Base-by-base conservation (phyloP, 192 early-diverging fungal genomes). In the Geranomyces michiganensis region DNA sequence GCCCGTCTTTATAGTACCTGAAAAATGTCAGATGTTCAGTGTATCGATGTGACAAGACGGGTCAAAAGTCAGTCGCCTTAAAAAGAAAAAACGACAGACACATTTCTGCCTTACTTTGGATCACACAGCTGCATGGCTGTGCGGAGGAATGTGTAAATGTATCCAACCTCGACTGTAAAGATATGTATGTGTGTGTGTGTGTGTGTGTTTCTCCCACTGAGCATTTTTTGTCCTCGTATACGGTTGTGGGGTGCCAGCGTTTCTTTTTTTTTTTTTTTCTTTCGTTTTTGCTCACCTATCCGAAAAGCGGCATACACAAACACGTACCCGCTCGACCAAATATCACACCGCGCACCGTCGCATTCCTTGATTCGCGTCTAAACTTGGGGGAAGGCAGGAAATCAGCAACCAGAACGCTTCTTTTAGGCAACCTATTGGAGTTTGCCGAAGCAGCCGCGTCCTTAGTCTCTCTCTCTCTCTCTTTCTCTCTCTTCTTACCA, bases 1-100 rank as follows among this genome's bases (percentile, higher is more conserved):
- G 10, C 0, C 76, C 78, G 64, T 81, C 80, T 46, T 76, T 68
- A 62, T 81, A 81, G 47, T 78, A 81, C 49, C 79, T 80, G 27
- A 14, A 14, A 17, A 15, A 21, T 51, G 9, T 24, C 8, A 19
- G n/a, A 30, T 26, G 14, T 17, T 15, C 26, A 27, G 33, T n/a
- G n/a, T n/a, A n/a, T n/a, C n/a, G n/a, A n/a, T n/a, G n/a, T n/a
- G n/a, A n/a, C n/a, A n/a, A n/a, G n/a, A n/a, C n/a, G 17, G 17
- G 36, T 41, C 21, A 33, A 62, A 31, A 29, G 33, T 5, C 19
- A 0, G 19, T 21, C 21, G 59, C 10, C 9, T 27, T 15, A 46
- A 33, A 5, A 22, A 59, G 6, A 47, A 51, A 43, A 31, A 14
- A 29, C 68, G 12, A 44, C n/a, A n/a, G n/a, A n/a, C n/a, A n/a